Evolutionary conservation across 352 stramenopile genomes (phyloP).

Genomic region (Thalassiosira hispida): DNA sequence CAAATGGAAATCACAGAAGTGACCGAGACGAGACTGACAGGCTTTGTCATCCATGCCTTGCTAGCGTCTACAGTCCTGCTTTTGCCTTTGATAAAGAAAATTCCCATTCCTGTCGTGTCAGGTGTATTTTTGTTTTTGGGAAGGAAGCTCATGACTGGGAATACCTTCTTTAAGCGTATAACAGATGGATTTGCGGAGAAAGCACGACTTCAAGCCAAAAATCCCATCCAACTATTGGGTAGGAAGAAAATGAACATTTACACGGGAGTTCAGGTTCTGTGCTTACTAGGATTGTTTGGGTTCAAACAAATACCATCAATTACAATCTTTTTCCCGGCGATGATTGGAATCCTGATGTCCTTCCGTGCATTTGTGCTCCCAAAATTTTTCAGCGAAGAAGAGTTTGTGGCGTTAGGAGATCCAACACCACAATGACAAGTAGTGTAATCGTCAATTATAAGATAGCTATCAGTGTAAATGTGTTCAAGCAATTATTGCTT

Average conservation of each 20-base stretch:
- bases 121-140: constrained; percentile 89
- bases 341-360: constrained; percentile 87
- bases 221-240: constrained; percentile 77
- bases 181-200: constrained; percentile 74
- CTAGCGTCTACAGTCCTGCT: constrained; percentile 80
- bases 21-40: constrained; percentile 87
- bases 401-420: constrained; percentile 81
- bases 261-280: constrained; percentile 74
- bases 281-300: constrained; percentile 82
- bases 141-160: constrained; percentile 85
- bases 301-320: constrained; percentile 87
- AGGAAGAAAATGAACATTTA: constrained; percentile 77
- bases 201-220: constrained; percentile 55
- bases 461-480: too few relatives aligned
- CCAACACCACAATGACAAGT: constrained; percentile 55
- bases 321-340: constrained; percentile 87
- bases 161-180: constrained; percentile 82
- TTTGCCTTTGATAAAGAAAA: constrained; percentile 81
- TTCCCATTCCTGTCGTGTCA: constrained; percentile 87
- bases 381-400: constrained; percentile 84
- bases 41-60: constrained; percentile 86
- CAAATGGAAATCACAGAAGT: constrained; percentile 82
- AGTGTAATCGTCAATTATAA: not conserved
- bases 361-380: constrained; percentile 83
- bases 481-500: not conserved